Evolutionary conservation across 2,329 filamentous ascomycete genomes (phyloP), one percentile per base, ranked within the genome.

Genomic region (Aspergillus ochraceoroseus): DNA sequence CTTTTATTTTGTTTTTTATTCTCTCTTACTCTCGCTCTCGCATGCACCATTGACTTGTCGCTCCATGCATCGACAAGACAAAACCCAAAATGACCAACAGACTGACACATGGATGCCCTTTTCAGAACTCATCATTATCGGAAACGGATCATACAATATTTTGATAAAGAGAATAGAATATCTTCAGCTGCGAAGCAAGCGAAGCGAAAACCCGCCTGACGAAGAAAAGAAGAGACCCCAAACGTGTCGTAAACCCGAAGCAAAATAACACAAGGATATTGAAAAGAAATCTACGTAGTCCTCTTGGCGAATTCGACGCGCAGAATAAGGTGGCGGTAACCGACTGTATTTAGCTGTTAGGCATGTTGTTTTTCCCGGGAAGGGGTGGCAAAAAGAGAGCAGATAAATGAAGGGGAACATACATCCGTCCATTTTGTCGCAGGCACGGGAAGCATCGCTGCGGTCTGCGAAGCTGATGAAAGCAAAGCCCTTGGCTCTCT

Each of bases 381-480:
- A 13, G 25, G 33, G 14, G 14, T 25, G 26, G 14, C n/a, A 25
- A 38, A 26, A 29, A 42, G 15, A 38, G 11, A 29, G 25, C 9
- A 6, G 34, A 38, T 43, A 22, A 19, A 15, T 41, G 23, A 26
- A 26, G 12, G 17, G 32, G 26, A 48, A 73, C 75, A 66, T 72
- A 78, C 74, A 95, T 60, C 92, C 92, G 70, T 98, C 92, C 87
- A 98, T 90, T 79, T 95, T 95, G 72, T 85, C 83, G 72, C 87
- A 94, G 27, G 92, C 92, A 73, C 85, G 86, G 56, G 86, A 85
- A 54, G 92, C 92, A 68, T 98, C 92, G 54, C 75, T 70, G 55
- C 92, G 77, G 67, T 98, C 92, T 46, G 84, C 86, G 63, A 92
- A 98, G 68, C 87, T 94, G 75, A 98, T 94, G 68, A 98, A 98